phyloP scores from a whole-genome alignment of 2,329 filamentous ascomycete genomes.

The Trichoderma arundinaceum region DNA sequence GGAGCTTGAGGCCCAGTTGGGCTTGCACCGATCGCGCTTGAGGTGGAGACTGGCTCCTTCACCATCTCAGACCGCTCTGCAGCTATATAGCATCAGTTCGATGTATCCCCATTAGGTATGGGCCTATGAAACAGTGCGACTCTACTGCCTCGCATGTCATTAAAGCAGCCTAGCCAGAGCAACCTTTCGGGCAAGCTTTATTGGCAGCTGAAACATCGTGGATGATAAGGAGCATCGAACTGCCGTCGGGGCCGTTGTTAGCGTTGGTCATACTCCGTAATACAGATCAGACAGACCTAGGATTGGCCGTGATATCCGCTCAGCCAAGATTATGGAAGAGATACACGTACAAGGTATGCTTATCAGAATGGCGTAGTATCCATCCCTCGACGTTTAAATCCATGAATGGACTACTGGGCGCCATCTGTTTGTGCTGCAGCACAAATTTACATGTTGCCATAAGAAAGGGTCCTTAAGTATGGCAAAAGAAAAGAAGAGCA shows the following conservation, averaged over 20 bases:
- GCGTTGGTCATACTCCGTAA: conserved; percentile 12
- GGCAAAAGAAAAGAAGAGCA: not conserved
- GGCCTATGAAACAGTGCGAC: conserved; percentile 20
- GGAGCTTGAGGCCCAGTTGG: conserved; percentile 29
- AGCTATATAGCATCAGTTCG: conserved; percentile 29
- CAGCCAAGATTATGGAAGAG: conserved; percentile 2
- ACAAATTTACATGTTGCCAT: conserved; percentile 1
- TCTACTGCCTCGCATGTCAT: conserved; percentile 25
- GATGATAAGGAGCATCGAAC: conserved; percentile 20
- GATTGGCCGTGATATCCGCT: not conserved
- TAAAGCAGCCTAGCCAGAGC: conserved; percentile 5
- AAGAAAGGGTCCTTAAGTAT: not conserved
- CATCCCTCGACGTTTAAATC: not conserved
- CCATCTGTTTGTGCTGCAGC: not conserved
- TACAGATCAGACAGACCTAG: conserved; percentile 19
- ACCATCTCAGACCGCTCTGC: conserved; percentile 30
- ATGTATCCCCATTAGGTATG: conserved; percentile 19
- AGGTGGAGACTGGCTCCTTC: conserved; percentile 29
- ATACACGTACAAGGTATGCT: not conserved
- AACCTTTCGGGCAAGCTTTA: not conserved
- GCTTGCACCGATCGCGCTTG: conserved; percentile 25
- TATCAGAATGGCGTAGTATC: conserved; percentile 2
- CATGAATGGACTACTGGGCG: not conserved
- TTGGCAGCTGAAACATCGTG: conserved; percentile 26
- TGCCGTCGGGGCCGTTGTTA: conserved; percentile 13